A percentile compares a stretch with the other conserved stretches of the same genome.
Evolutionary conservation across 495 filamentous ascomycete species (phyloP).

Genomic region (Podospora pseudopauciseta): DNA sequence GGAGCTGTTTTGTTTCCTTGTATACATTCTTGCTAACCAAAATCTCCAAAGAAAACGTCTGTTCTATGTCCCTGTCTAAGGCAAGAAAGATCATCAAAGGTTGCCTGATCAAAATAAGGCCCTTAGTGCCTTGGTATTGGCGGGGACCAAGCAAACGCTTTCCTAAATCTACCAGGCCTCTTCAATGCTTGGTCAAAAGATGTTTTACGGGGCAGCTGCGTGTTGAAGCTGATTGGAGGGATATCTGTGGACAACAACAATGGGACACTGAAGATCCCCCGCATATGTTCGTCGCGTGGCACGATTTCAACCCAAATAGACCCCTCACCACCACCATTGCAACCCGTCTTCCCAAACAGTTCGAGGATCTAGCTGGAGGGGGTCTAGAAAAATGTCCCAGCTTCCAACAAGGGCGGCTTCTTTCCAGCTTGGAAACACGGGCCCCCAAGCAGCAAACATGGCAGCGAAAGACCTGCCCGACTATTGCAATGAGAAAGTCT

Average conservation of each 20-base stretch:
- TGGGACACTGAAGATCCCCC: not conserved
- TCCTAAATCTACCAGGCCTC: too few species aligned
- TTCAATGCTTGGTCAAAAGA: not conserved
- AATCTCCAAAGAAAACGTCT: too few species aligned
- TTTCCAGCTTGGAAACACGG: not conserved
- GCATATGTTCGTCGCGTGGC: not conserved
- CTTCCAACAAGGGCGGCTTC: not conserved
- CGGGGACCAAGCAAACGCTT: too few species aligned
- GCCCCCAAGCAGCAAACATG: not conserved
- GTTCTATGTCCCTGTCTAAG: too few species aligned
- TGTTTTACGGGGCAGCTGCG: not conserved
- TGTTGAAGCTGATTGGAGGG: slow-evolving; percentile 1
- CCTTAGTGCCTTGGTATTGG: too few species aligned
- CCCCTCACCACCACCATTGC: not conserved
- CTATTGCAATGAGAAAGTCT: slow-evolving; percentile 34
- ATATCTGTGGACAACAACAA: not conserved
- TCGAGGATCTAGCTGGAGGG: not conserved
- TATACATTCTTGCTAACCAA: not conserved
- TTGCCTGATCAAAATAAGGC: too few species aligned
- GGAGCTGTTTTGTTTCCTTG: not conserved
- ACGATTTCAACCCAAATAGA: not conserved
- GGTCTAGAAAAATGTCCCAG: not conserved
- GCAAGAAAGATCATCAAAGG: too few species aligned
- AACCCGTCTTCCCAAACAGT: not conserved
- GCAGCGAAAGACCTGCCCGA: slow-evolving; percentile 17